Percentiles rank a stretch among this genome's conserved stretches.
These are phyloP conservation scores for Phialophora expanda DNA, from an alignment of 2,329 filamentous ascomycete species.

Conservation along the genomic window DNA sequence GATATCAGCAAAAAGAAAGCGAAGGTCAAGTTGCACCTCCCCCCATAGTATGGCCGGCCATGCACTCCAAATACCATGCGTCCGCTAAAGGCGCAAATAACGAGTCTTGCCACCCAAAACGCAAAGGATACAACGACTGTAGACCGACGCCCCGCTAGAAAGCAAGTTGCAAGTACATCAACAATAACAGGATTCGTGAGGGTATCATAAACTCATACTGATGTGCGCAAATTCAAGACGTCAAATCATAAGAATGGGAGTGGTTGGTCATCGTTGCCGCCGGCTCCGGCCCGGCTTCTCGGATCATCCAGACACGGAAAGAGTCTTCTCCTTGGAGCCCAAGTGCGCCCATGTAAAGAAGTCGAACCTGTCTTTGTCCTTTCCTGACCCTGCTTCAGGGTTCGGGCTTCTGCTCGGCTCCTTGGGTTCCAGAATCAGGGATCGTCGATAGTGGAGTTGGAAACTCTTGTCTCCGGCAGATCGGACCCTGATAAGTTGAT, in stretches of 20 bases:
- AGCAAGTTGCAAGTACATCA: slow-evolving; percentile 9
- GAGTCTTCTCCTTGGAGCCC: slow-evolving; percentile 31
- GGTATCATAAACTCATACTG: slow-evolving; percentile 31
- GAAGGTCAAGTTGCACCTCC: background rate
- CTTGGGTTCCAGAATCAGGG: slow-evolving; percentile 76
- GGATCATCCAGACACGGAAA: slow-evolving; percentile 27
- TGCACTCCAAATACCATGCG: background rate
- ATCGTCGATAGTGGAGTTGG: slow-evolving; percentile 78
- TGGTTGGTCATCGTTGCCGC: background rate
- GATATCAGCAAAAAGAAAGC: background rate
- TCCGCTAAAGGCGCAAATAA: background rate
- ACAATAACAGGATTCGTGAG: slow-evolving; percentile 15
- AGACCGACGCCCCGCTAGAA: slow-evolving; percentile 12
- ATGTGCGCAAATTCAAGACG: slow-evolving; percentile 19
- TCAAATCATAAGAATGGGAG: slow-evolving; percentile 23
- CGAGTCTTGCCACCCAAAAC: slow-evolving; percentile 1
- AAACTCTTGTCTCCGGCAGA: slow-evolving; percentile 66
- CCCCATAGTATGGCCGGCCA: background rate
- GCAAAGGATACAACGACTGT: background rate
- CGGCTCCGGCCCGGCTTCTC: background rate
- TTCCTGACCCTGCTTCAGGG: slow-evolving; percentile 43
- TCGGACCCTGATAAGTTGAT: slow-evolving; percentile 78
- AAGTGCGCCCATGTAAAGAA: slow-evolving; percentile 57
- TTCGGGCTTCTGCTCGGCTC: slow-evolving; percentile 41
- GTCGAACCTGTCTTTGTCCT: slow-evolving; percentile 58